phyloP scores from a whole-genome alignment of 1,139 yeast species.

The Suhomyces bribrorum region DNA sequence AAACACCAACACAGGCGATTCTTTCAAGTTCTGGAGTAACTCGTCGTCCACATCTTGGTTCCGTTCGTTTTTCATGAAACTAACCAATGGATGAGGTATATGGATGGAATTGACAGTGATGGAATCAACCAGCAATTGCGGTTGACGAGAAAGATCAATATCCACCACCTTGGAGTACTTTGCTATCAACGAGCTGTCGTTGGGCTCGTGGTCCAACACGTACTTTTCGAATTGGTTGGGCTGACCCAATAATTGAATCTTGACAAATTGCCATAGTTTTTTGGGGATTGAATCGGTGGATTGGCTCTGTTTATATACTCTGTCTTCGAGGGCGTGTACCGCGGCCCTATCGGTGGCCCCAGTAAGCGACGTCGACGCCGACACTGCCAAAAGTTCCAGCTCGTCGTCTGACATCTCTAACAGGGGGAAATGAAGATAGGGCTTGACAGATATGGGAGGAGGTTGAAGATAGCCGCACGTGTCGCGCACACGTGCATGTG shows the following conservation, averaged over 20 bases:
- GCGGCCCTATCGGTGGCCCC: conserved; percentile 1
- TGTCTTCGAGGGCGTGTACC: conserved; percentile 4
- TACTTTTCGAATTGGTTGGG: conserved; percentile 41
- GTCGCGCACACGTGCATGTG: background rate
- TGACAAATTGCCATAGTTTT: conserved; percentile 31
- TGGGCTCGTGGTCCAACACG: conserved; percentile 47
- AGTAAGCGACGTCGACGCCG: conserved; percentile 6
- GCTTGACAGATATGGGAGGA: background rate
- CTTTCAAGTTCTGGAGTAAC: conserved; percentile 36
- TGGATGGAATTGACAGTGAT: conserved; percentile 46
- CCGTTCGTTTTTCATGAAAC: conserved; percentile 45
- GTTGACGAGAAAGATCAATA: conserved; percentile 30
- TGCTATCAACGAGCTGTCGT: conserved; percentile 55
- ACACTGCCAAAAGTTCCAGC: conserved; percentile 11
- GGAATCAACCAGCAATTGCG: conserved; percentile 32
- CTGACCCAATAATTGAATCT: conserved; percentile 24
- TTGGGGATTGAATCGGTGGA: conserved; percentile 24
- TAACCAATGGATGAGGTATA: conserved; percentile 55
- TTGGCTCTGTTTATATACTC: conserved; percentile 8
- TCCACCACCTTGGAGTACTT: conserved; percentile 45
- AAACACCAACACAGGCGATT: conserved; percentile 60
- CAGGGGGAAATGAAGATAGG: background rate
- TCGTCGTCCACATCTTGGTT: conserved; percentile 23
- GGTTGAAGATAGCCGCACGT: background rate
- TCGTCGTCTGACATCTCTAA: conserved; percentile 12